These are phyloP conservation scores for Torulaspora pretoriensis DNA, from an alignment of 1,139 yeast species.

Conservation along the genomic window DNA sequence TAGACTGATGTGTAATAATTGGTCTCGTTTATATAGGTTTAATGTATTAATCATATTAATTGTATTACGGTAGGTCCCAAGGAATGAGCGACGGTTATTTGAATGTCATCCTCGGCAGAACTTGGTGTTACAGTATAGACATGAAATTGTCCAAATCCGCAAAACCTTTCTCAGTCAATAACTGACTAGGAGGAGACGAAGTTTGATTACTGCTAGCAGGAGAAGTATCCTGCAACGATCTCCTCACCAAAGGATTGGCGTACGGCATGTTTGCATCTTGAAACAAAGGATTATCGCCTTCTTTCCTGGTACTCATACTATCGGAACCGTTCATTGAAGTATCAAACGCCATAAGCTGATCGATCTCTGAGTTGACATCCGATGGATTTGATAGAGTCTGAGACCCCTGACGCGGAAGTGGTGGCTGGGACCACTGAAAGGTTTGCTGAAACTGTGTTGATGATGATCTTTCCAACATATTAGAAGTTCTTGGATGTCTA, in stretches of 20 bases:
- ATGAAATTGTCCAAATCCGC: constrained; percentile 33
- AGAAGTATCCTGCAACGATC: constrained; percentile 11
- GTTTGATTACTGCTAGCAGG: constrained; percentile 20
- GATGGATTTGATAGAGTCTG: constrained; percentile 3
- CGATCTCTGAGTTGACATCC: constrained; percentile 7
- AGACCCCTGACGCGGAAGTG: constrained; percentile 7
- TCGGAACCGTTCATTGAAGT: constrained; percentile 1
- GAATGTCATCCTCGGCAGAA: neutral
- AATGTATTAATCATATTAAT: constrained; percentile 4
- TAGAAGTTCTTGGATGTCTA: constrained; percentile 12
- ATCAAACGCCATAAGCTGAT: constrained; percentile 8
- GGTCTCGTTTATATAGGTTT: constrained; percentile 6
- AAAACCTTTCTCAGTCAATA: constrained; percentile 27
- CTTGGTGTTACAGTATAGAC: constrained; percentile 18
- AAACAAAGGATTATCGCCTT: constrained; percentile 9
- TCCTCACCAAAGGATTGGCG: constrained; percentile 7
- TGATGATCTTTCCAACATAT: constrained; percentile 5
- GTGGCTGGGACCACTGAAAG: constrained; percentile 1
- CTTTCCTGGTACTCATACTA: constrained; percentile 6
- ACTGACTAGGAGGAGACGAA: constrained; percentile 26
- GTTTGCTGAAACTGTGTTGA: constrained; percentile 3
- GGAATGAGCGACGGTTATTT: neutral
- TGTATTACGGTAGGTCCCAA: neutral
- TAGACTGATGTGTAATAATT: constrained; percentile 4
- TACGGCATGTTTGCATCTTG: constrained; percentile 6